These are phyloP conservation scores for Populus pruinosa DNA, from an alignment of 345 rosid species.

Conservation along the genomic window DNA sequence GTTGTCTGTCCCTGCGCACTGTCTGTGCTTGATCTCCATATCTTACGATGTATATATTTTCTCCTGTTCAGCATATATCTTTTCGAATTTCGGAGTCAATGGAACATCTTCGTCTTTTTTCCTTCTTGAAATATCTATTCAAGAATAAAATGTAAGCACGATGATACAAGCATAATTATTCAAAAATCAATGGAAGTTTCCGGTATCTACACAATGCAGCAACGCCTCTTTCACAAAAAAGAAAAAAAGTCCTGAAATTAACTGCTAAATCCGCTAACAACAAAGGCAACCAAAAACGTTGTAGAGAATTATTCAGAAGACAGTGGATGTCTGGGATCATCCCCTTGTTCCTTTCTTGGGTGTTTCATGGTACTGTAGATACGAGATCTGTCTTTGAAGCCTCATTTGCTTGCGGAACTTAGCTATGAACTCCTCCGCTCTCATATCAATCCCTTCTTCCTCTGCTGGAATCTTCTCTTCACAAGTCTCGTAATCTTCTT, in stretches of 20 bases:
- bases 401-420: slow-evolving; percentile 67
- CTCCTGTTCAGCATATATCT: too few species aligned
- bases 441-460: slow-evolving; percentile 68
- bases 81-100: not conserved
- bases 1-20: too few species aligned
- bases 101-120: not conserved
- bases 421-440: slow-evolving; percentile 87
- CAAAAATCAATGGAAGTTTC: slow-evolving; percentile 9
- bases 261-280: not conserved
- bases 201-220: slow-evolving; percentile 21
- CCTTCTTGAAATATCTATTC: not conserved
- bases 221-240: not conserved
- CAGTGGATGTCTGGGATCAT: not conserved
- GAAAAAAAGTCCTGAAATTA: not conserved
- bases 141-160: not conserved
- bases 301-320: not conserved
- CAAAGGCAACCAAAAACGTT: not conserved
- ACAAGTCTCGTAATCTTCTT: not conserved
- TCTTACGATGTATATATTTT: too few species aligned
- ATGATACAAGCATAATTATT: not conserved
- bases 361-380: slow-evolving; percentile 43
- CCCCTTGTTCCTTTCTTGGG: slow-evolving; percentile 6
- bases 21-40: too few species aligned
- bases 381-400: slow-evolving; percentile 79
- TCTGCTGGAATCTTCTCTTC: slow-evolving; percentile 28